Conservation (phyloP, 1,139 yeast species). For the Geotrichum cucujoidarum region DNA sequence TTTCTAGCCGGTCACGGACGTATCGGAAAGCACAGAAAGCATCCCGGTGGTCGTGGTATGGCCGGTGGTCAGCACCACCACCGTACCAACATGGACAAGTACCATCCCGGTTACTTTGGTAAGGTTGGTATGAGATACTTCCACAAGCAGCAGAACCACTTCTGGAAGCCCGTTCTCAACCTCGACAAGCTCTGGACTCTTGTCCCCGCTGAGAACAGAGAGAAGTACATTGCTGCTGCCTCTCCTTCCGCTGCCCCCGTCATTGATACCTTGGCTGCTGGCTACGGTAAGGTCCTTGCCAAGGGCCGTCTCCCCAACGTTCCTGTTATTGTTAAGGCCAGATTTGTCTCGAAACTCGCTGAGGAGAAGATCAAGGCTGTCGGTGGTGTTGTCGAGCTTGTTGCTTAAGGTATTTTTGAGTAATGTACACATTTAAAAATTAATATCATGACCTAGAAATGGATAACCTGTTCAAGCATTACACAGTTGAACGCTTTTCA, state of each 20-base stretch:
- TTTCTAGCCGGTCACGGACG: conserved; percentile 98
- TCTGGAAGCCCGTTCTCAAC: conserved; percentile 98
- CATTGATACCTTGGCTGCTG: conserved; percentile 98
- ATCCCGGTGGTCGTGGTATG: conserved; percentile 99
- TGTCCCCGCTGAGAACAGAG: conserved; percentile 92
- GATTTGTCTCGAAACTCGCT: conserved; percentile 98
- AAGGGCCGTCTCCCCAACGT: conserved; percentile 97
- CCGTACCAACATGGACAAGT: conserved; percentile 96
- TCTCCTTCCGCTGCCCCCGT: conserved; percentile 94
- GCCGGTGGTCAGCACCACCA: conserved; percentile 99
- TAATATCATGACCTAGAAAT: conserved; percentile 7
- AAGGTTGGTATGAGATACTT: conserved; percentile 99
- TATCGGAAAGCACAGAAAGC: conserved; percentile 99
- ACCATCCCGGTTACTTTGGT: conserved; percentile 99
- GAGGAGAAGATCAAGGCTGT: conserved; percentile 99
- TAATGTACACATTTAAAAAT: conserved; percentile 10
- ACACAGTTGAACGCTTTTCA: no score
- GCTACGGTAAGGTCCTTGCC: conserved; percentile 99
- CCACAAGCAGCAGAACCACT: conserved; percentile 95
- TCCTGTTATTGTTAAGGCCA: conserved; percentile 98
- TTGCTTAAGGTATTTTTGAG: conserved; percentile 60
- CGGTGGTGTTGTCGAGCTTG: conserved; percentile 99
- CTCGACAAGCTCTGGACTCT: conserved; percentile 98
- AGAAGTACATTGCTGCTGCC: conserved; percentile 82
- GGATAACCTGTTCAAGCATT: no score